Conservation (phyloP, 106 monocot species). For the Acanthochlamys bracteata region DNA sequence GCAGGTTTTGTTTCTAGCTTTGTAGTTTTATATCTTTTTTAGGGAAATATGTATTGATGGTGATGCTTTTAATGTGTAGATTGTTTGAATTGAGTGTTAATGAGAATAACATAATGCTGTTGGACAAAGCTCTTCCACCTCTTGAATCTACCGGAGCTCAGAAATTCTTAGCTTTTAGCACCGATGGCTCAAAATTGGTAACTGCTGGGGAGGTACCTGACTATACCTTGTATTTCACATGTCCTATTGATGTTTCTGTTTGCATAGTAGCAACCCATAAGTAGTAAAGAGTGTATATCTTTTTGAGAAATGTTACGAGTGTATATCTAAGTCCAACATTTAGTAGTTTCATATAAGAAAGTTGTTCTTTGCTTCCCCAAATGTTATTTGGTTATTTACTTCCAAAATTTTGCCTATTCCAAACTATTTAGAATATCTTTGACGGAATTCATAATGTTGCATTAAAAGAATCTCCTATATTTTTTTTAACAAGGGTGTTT, state of each 20-base stretch:
- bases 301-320: too few species aligned
- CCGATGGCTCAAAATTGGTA: slow-evolving; percentile 63
- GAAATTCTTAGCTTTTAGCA: slow-evolving; percentile 66
- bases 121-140: slow-evolving; percentile 25
- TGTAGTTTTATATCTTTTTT: too few species aligned
- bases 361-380: too few species aligned
- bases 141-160: slow-evolving; percentile 51
- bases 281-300: too few species aligned
- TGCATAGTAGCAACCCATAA: not conserved
- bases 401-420: too few species aligned
- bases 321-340: too few species aligned
- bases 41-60: too few species aligned
- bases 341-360: too few species aligned
- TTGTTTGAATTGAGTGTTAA: slow-evolving; percentile 42
- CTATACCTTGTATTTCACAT: slow-evolving; percentile 1
- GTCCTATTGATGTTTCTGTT: not conserved
- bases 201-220: slow-evolving; percentile 58
- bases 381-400: too few species aligned
- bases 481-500: slow-evolving; percentile 1
- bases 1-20: slow-evolving; percentile 35
- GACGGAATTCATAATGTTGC: too few species aligned
- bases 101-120: slow-evolving; percentile 28
- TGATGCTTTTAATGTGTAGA: slow-evolving; percentile 11
- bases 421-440: too few species aligned
- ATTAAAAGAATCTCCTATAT: too few species aligned